Conservation (phyloP, 1,284 basidiomycete genomes). For the Trichosporon asahii region DNA sequence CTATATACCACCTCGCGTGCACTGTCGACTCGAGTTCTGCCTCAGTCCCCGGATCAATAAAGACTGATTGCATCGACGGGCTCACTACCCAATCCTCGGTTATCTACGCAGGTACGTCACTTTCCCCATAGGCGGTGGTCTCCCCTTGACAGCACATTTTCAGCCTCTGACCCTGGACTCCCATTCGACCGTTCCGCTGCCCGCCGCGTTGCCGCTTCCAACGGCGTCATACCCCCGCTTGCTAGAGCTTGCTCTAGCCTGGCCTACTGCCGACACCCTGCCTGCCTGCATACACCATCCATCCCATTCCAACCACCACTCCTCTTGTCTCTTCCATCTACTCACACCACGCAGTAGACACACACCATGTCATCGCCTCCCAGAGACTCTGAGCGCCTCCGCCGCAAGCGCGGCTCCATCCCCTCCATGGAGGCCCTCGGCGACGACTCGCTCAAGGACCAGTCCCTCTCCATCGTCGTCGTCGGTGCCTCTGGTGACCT, state of each 20-base stretch:
- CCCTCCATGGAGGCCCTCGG: conserved; percentile 77
- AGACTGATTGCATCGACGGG: neutral
- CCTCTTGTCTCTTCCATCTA: neutral
- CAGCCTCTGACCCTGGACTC: neutral
- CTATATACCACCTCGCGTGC: neutral
- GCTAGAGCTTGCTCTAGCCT: too few species aligned
- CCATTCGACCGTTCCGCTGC: conserved; percentile 1
- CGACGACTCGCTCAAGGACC: conserved; percentile 76
- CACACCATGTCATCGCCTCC: conserved; percentile 7
- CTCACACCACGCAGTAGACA: neutral
- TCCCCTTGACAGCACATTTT: neutral
- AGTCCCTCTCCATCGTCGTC: conserved; percentile 69
- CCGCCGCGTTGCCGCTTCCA: neutral
- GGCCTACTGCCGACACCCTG: neutral
- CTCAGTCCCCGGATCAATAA: neutral
- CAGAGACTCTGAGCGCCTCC: conserved; percentile 9
- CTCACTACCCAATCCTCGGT: neutral
- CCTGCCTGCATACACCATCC: neutral
- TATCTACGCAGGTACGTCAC: neutral
- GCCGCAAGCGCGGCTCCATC: conserved; percentile 55
- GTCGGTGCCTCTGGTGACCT: conserved; percentile 96
- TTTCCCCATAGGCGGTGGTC: neutral
- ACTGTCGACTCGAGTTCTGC: neutral
- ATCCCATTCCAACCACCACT: neutral
- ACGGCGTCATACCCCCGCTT: conserved; percentile 9